Base-by-base conservation (phyloP, 768 basidiomycete genomes). In the Russula dissimulans region DNA sequence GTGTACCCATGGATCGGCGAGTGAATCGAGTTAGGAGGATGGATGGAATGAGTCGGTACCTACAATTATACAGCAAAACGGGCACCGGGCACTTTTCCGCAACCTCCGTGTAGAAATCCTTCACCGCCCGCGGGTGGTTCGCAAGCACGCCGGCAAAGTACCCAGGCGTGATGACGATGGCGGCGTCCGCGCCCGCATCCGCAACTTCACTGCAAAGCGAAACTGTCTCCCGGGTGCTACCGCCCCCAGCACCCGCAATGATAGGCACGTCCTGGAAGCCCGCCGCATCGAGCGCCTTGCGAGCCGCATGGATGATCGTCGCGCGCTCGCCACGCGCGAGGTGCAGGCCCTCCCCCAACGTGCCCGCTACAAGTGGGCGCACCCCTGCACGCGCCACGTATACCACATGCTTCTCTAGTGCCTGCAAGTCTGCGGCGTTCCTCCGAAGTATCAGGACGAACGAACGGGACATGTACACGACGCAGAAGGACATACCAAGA, bases 41-140 rank as follows among this genome's bases (percentile, higher is more conserved):
- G 43, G 61, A 38, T 39, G 56, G 54, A 50, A 55, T 57, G n/a
- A 22, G 6, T 75, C 85, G 71, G 34, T 5, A 36, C 34, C 34
- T 65, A 88, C 89, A 94, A 67, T 92, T 93, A 76, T 94, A 95
- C 50, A 93, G 82, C 66, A 94, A 81, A 50, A 95, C 84, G 3
- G 94, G 92, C 51, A 97, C 84, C 2, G 91, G 88, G 66, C 87
- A 90, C 69, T 84, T 86, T 67, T 83, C 77, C 14, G 87, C 74
- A 41, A 95, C 83, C 67, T 93, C 89, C 34, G 79, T 73, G 75
- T 81, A 95, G 73, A 83, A 95, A 0, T 79, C 79, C 73, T 91
- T 91, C 66, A 95, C 76, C 0, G 93, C 91, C 32, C 74, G 73
- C 67, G 73, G 78, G 70, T 86, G 78, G 26, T 72, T 73, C 41